Evolutionary conservation across 2,329 filamentous ascomycete species (phyloP), one percentile per base, ranked within the genome.

Genomic region (Pseudocercospora ulei): DNA sequence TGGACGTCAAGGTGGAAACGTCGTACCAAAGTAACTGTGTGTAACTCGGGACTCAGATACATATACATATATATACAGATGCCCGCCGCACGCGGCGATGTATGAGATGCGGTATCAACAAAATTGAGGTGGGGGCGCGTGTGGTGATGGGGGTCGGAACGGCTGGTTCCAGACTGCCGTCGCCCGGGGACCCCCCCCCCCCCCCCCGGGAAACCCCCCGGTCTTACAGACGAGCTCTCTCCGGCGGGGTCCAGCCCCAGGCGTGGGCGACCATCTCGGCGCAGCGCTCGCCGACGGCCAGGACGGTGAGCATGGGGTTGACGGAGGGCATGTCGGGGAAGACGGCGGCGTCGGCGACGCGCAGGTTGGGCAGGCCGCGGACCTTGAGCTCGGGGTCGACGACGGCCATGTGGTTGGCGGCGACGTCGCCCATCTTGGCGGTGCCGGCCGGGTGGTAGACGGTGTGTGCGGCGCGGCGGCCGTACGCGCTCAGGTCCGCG

Each of bases 371-470:
- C 48, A 92, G 63, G 0, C 82, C 84, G 17, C 76, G 70, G 18
- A 93, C 68, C 65, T 74, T 80, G 46, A 93, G 64, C 56, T 79
- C 68, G 16, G 72, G 70, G 56, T 90, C 80, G n/a, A 92, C 85
- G 12, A 93, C 86, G 3, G 83, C 84, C 59, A 78, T 65, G 34
- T 73, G 65, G 58, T 92, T 82, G 37, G 67, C 72, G 39, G 60
- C 61, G 3, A 81, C 64, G 55, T 87, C 77, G 20, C 84, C 84
- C 85, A 93, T 93, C 70, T 86, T 86, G 39, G 84, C 90, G 11
- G 85, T 93, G 36, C 85, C 85, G 7, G 82, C 80, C 0, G 85
- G 85, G 63, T 93, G 85, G 64, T 93, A 93, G 18, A 93, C 84
- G 1, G 85, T 93, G 62, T 93, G 85, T 3, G 84, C 84, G 3